Percentiles rank a stretch among this genome's conserved stretches.
Evolutionary conservation across 2,329 filamentous ascomycete genomes (phyloP).

Genomic region (Nemania serpens): DNA sequence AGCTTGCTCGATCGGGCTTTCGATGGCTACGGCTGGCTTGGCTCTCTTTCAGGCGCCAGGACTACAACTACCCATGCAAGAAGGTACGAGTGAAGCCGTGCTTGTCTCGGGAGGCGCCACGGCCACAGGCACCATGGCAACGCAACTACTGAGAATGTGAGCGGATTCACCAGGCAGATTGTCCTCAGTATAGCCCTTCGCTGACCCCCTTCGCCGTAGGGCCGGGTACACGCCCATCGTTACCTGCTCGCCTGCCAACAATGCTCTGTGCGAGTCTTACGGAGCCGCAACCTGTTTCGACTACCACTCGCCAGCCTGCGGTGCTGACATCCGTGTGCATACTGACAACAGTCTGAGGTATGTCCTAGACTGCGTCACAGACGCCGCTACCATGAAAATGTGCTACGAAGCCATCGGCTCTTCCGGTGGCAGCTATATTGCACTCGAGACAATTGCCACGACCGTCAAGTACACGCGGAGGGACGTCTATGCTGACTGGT

Average conservation of each 20-base stretch:
- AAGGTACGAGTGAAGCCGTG: background rate
- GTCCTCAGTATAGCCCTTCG: too few species aligned
- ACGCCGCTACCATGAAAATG: background rate
- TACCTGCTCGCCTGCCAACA: conserved; percentile 16
- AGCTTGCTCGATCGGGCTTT: background rate
- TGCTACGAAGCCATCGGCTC: conserved; percentile 5
- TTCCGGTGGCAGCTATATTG: background rate
- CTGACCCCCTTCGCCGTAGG: background rate
- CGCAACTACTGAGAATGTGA: conserved; percentile 11
- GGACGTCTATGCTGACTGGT: background rate
- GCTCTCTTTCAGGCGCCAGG: background rate
- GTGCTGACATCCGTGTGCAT: background rate
- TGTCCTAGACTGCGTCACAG: background rate
- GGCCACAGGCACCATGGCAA: conserved; percentile 18
- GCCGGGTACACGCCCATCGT: conserved; percentile 14
- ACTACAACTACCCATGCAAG: background rate
- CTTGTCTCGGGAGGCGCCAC: conserved; percentile 24
- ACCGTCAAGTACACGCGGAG: too few species aligned
- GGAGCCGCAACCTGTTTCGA: conserved; percentile 1
- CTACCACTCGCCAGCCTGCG: conserved; percentile 1
- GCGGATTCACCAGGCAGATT: background rate
- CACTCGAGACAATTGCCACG: background rate
- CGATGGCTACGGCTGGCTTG: conserved; percentile 9
- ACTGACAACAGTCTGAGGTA: background rate
- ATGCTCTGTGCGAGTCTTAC: background rate